phyloP scores from a whole-genome alignment of 2,329 filamentous ascomycete species.

The Nemania sp. region DNA sequence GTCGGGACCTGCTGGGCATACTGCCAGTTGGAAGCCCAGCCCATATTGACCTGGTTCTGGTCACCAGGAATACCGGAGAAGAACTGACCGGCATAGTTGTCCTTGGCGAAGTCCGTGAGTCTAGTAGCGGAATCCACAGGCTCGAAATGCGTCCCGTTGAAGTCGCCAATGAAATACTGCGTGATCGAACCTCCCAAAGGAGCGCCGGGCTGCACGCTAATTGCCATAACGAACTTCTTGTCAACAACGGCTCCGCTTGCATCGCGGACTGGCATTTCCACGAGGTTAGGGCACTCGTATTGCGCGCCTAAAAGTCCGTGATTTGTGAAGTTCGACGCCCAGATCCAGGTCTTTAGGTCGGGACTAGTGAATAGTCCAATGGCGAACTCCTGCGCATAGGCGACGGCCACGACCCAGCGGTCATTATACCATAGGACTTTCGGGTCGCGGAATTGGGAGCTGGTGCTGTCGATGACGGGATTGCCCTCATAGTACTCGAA shows the following conservation, averaged over 20 bases:
- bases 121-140: slow-evolving; percentile 57
- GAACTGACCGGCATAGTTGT: slow-evolving; percentile 69
- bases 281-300: slow-evolving; percentile 74
- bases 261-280: slow-evolving; percentile 63
- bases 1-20: slow-evolving; percentile 68
- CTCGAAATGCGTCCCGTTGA: slow-evolving; percentile 73
- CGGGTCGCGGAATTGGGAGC: slow-evolving; percentile 72
- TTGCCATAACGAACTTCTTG: slow-evolving; percentile 59
- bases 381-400: slow-evolving; percentile 66
- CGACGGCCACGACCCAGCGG: slow-evolving; percentile 69
- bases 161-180: slow-evolving; percentile 68
- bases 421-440: slow-evolving; percentile 70
- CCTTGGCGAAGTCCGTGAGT: slow-evolving; percentile 61
- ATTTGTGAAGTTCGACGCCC: slow-evolving; percentile 68
- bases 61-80: slow-evolving; percentile 60
- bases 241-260: slow-evolving; percentile 48
- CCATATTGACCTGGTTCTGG: slow-evolving; percentile 60
- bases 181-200: slow-evolving; percentile 67
- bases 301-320: slow-evolving; percentile 65
- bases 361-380: slow-evolving; percentile 72
- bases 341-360: slow-evolving; percentile 69
- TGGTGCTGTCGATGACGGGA: slow-evolving; percentile 68
- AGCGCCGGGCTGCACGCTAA: slow-evolving; percentile 69
- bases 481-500: slow-evolving; percentile 71
- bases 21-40: slow-evolving; percentile 71